Percentiles rank a stretch among this genome's conserved stretches.
These are phyloP conservation scores for Microdochium trichocladiopsis DNA, from an alignment of 2,329 filamentous ascomycete species.

Conservation along the genomic window DNA sequence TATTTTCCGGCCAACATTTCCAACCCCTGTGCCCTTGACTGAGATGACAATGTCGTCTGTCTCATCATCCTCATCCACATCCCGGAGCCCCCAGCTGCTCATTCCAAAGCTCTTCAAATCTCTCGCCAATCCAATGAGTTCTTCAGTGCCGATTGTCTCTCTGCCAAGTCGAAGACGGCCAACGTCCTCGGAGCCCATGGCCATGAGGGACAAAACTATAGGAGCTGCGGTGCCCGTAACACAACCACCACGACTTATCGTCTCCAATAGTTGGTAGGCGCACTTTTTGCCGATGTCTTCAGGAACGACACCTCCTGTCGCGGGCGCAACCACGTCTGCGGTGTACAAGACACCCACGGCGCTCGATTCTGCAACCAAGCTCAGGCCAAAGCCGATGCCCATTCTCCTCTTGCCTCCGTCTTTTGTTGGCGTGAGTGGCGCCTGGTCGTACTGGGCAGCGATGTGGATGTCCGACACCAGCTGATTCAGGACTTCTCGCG, in stretches of 20 bases:
- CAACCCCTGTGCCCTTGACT: constrained; percentile 87
- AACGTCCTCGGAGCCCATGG: constrained; percentile 96
- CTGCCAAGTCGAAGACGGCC: constrained; percentile 76
- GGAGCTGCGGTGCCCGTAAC: constrained; percentile 64
- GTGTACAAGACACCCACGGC: constrained; percentile 76
- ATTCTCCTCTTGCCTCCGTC: constrained; percentile 51
- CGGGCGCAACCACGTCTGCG: constrained; percentile 71
- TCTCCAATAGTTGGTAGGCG: constrained; percentile 82
- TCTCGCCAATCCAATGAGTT: constrained; percentile 70
- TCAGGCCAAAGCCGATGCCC: constrained; percentile 87
- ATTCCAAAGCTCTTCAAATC: constrained; percentile 86
- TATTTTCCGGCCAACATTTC: constrained; percentile 91
- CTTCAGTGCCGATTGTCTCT: constrained; percentile 75
- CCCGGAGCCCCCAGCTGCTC: constrained; percentile 83
- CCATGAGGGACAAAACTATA: constrained; percentile 83
- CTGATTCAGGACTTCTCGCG: constrained; percentile 78
- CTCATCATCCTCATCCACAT: constrained; percentile 54
- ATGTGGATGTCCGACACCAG: constrained; percentile 87
- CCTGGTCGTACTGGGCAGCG: constrained; percentile 69
- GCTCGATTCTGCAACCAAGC: constrained; percentile 86
- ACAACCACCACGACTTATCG: constrained; percentile 76
- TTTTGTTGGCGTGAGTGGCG: constrained; percentile 40
- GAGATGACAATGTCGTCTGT: constrained; percentile 75
- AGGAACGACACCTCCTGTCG: constrained; percentile 73
- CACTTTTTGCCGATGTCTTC: constrained; percentile 87